Evolutionary conservation across 2,329 filamentous ascomycete species (phyloP).

Genomic region (Calonectria honghensis): DNA sequence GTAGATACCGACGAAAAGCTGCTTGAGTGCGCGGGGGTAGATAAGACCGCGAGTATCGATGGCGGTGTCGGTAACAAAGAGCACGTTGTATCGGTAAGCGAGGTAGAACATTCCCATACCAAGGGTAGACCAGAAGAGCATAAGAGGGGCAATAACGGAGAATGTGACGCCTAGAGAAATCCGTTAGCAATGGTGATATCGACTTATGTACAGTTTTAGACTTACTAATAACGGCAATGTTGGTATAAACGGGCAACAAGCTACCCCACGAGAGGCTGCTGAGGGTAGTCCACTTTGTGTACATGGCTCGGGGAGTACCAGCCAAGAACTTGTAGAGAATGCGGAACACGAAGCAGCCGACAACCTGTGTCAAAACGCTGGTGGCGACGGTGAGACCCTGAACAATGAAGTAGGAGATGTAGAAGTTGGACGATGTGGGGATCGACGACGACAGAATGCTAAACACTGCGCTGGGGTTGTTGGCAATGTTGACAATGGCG

Average conservation of each 20-base stretch:
- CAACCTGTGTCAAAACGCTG: constrained; percentile 81
- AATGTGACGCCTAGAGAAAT: constrained; percentile 78
- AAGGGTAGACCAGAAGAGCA: constrained; percentile 86
- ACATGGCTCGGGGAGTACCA: constrained; percentile 86
- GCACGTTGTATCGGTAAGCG: constrained; percentile 89
- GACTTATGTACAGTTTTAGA: constrained; percentile 15
- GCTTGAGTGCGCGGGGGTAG: constrained; percentile 91
- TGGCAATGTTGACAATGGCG: constrained; percentile 77
- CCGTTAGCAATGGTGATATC: constrained; percentile 45
- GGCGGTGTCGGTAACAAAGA: constrained; percentile 86
- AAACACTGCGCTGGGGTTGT: constrained; percentile 78
- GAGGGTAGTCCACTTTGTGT: constrained; percentile 81
- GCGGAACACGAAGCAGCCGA: constrained; percentile 80
- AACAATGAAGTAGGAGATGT: constrained; percentile 91
- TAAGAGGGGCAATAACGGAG: constrained; percentile 87
- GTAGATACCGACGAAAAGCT: constrained; percentile 88
- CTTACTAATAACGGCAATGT: constrained; percentile 81
- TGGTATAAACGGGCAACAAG: constrained; percentile 83
- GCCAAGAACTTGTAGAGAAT: constrained; percentile 82
- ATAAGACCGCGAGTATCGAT: constrained; percentile 93
- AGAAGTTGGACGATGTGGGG: constrained; percentile 93
- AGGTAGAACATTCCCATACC: constrained; percentile 88
- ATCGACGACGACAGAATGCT: constrained; percentile 81
- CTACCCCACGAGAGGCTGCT: constrained; percentile 85
- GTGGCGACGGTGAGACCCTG: constrained; percentile 88